phyloP scores from a whole-genome alignment of 2,329 filamentous ascomycete genomes.

The Ophiostoma australiae region DNA sequence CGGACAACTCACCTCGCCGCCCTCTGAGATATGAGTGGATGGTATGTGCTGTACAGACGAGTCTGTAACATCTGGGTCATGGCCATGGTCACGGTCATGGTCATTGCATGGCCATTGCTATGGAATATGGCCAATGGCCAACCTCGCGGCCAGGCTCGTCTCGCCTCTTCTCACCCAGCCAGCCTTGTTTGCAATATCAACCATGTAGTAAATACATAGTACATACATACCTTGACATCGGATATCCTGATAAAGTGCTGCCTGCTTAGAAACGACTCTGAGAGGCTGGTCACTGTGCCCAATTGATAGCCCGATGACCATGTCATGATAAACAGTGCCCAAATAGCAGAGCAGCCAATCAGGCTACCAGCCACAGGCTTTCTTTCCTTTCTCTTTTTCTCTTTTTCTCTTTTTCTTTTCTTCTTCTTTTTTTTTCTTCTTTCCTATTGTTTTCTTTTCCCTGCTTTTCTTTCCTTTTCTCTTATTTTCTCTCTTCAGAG shows the following conservation, averaged over 20 bases:
- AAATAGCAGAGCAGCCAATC: not conserved
- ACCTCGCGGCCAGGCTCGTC: not conserved
- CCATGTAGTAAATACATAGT: no score
- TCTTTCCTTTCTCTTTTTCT: no score
- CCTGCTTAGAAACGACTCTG: not conserved
- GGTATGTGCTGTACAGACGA: not conserved
- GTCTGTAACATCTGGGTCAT: not conserved
- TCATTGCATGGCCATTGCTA: no score
- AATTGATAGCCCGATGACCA: not conserved
- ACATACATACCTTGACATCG: no score
- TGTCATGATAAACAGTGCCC: not conserved
- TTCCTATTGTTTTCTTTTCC: no score
- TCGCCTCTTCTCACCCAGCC: not conserved
- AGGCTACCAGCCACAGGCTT: not conserved
- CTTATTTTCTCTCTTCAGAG: no score
- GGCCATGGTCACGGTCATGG: no score
- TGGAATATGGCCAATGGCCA: not conserved
- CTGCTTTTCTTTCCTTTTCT: no score
- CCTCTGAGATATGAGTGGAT: not conserved
- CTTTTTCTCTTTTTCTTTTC: no score
- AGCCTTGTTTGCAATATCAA: not conserved
- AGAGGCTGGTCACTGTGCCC: not conserved
- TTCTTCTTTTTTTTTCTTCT: no score
- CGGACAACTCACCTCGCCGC: not conserved
- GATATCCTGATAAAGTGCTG: not conserved